phyloP scores from a whole-genome alignment of 108 stramenopile genomes.

The Stephanodiscus triporus region DNA sequence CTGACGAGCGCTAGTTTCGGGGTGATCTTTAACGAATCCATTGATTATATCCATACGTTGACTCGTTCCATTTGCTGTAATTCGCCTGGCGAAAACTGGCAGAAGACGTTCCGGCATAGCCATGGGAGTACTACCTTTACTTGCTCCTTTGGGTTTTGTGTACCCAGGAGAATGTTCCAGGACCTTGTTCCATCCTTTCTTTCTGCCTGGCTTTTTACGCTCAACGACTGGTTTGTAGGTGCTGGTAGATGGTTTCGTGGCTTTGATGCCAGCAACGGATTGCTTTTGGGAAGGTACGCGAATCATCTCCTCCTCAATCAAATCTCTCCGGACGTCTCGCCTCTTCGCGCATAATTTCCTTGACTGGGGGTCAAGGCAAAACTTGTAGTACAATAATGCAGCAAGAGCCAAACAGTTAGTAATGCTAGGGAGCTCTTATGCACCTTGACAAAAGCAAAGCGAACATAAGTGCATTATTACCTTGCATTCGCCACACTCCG shows the following conservation, averaged over 20 bases:
- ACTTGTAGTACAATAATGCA: constrained; percentile 19
- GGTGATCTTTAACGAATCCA: constrained; percentile 77
- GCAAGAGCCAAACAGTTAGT: background rate
- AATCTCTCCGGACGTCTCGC: constrained; percentile 59
- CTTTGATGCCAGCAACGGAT: constrained; percentile 34
- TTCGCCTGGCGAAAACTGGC: constrained; percentile 79
- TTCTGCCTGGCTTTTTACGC: constrained; percentile 49
- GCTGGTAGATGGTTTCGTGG: constrained; percentile 47
- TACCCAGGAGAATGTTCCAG: constrained; percentile 25
- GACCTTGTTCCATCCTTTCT: constrained; percentile 48
- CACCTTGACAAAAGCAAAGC: background rate
- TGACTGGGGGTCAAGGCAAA: constrained; percentile 58
- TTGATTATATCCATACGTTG: constrained; percentile 79
- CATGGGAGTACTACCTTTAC: constrained; percentile 73
- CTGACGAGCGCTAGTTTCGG: constrained; percentile 77
- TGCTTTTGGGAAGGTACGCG: constrained; percentile 26
- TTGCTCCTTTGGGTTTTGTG: constrained; percentile 24
- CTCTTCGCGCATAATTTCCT: constrained; percentile 69
- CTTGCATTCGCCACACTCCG: constrained; percentile 82
- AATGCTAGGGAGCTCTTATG: background rate
- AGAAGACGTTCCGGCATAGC: constrained; percentile 76
- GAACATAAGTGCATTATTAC: constrained; percentile 6
- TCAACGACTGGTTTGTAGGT: constrained; percentile 47
- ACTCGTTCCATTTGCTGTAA: constrained; percentile 72
- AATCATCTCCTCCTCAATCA: constrained; percentile 67